Evolutionary conservation across 106 monocot genomes (phyloP), one percentile per base, ranked within the genome.

Genomic region (Gastrodia elata): DNA sequence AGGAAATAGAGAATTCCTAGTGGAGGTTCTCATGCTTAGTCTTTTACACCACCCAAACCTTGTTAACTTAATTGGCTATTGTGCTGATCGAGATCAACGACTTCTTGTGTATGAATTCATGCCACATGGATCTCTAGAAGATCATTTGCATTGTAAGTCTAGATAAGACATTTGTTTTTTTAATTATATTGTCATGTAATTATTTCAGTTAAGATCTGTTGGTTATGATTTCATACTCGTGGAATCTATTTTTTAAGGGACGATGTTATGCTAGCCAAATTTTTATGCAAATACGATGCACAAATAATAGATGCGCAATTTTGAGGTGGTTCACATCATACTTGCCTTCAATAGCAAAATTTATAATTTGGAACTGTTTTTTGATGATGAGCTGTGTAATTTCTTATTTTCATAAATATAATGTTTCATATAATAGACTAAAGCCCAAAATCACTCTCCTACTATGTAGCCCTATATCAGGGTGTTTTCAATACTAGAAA

Each of bases 1-100:
- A 75, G 83, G 83, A 25, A 83, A 79, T 37, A 78, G 79, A 46
- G 83, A 83, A 64, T 83, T 83, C 37, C 49, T 83, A 22, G 83
- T 83, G 74, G 83, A 83, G 48, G 83, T 83, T 49, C 75, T 83
- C 49, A 83, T 83, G 83, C 74, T 83, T 22, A 83, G 83, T 71
- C 44, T 83, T 39, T 39, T 83, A 49, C 82, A 83, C 52, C 82
- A 83, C 46, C 64, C 59, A 39, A 83, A 79, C 46, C 74, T 83
- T 33, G 83, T 83, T 28, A 83, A 74, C 71, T 41, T 83, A 38
- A 83, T 83, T 32, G 83, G 83, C 35, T 83, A 83, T 68, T 82
- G 82, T 46, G 74, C 77, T 61, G 78, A 82, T 55, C 78, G 82
- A 42, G 82, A 82, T 38, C 82, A 78, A 38, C 69, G 82, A 22